These are phyloP conservation scores for Hibiscus syriacus DNA, from an alignment of 345 rosid genomes.

Conservation along the genomic window DNA sequence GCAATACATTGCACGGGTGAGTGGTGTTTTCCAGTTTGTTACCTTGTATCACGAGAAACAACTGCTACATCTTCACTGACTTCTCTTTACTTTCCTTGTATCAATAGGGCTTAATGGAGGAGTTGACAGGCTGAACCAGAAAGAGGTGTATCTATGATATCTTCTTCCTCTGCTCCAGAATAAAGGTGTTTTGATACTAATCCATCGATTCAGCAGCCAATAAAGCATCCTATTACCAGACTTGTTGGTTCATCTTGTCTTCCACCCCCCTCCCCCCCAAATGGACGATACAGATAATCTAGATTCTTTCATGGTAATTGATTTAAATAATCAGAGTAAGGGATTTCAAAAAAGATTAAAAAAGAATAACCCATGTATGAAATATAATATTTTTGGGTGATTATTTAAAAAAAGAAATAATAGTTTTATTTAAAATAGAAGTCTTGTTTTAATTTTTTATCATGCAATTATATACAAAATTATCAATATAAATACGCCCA, in stretches of 20 bases:
- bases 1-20: constrained; percentile 72
- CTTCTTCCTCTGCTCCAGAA: constrained; percentile 8
- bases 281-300: too few species aligned
- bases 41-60: not conserved
- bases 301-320: not conserved
- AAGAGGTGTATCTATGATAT: not conserved
- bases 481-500: too few species aligned
- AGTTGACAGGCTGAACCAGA: constrained; percentile 44
- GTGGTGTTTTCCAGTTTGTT: constrained; percentile 15
- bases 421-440: too few species aligned
- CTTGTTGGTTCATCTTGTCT: not conserved
- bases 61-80: not conserved
- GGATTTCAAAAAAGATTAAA: too few species aligned
- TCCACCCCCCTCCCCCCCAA: too few species aligned
- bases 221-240: not conserved
- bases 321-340: not conserved
- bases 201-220: not conserved
- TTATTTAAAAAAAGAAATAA: too few species aligned
- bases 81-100: constrained; percentile 1
- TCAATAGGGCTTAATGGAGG: constrained; percentile 89
- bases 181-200: constrained; percentile 1
- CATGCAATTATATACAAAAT: too few species aligned
- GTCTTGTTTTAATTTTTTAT: too few species aligned
- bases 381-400: too few species aligned
- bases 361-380: too few species aligned